phyloP scores from a whole-genome alignment of 2,329 filamentous ascomycete genomes.

The Fusarium goolgardi region DNA sequence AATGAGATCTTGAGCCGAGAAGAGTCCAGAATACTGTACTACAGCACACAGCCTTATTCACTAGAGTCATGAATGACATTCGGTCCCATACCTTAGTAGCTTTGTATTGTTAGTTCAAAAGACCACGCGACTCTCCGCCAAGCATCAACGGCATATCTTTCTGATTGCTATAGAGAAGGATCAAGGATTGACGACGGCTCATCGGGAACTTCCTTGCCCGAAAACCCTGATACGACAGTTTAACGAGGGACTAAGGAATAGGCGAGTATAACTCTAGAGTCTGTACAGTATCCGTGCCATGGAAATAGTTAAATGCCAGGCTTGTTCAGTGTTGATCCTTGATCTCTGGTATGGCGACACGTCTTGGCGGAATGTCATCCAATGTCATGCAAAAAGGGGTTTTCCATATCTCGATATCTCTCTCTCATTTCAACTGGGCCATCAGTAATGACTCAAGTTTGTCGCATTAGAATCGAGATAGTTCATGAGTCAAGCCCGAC shows the following conservation, averaged over 20 bases:
- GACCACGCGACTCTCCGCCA: background rate
- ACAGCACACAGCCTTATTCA: background rate
- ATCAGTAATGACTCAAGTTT: slow-evolving; percentile 28
- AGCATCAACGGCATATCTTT: background rate
- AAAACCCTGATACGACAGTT: slow-evolving; percentile 9
- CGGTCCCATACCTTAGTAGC: background rate
- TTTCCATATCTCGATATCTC: slow-evolving; percentile 1
- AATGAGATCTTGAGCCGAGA: slow-evolving; percentile 25
- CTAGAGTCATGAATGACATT: background rate
- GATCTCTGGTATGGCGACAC: slow-evolving; percentile 21
- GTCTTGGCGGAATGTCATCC: slow-evolving; percentile 34
- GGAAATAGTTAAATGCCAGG: slow-evolving; percentile 1
- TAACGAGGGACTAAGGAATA: slow-evolving; percentile 19
- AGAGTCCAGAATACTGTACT: background rate
- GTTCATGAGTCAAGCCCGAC: slow-evolving; percentile 27
- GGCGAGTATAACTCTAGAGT: slow-evolving; percentile 1
- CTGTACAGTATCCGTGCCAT: background rate
- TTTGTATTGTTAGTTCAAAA: background rate
- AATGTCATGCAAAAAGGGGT: slow-evolving; percentile 17
- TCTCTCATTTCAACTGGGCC: background rate
- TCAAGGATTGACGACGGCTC: slow-evolving; percentile 24
- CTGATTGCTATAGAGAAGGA: slow-evolving; percentile 7
- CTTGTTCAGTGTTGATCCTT: slow-evolving; percentile 27
- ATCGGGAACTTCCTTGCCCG: slow-evolving; percentile 20
- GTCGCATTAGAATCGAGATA: slow-evolving; percentile 6